Conservation (phyloP, 2,329 filamentous ascomycete genomes). For the Polytolypa hystricis region DNA sequence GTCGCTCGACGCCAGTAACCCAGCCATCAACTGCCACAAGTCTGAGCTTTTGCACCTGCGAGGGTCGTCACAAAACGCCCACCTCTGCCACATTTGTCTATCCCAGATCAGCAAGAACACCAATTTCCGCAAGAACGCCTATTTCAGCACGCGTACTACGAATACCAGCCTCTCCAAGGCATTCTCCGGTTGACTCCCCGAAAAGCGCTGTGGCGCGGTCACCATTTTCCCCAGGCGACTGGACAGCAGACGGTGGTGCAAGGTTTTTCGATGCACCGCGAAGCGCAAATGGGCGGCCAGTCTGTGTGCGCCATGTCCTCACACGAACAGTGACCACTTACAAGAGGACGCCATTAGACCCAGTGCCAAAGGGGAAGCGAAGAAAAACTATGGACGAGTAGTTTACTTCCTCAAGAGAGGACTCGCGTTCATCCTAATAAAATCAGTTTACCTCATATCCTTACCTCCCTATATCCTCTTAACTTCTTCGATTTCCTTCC, state of each 20-base stretch:
- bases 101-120: constrained; percentile 47
- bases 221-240: constrained; percentile 66
- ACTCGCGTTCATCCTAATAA: too few species aligned
- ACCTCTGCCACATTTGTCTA: constrained; percentile 49
- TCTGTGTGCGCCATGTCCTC: constrained; percentile 75
- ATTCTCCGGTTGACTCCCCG: constrained; percentile 39
- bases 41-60: constrained; percentile 41
- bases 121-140: constrained; percentile 50
- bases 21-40: constrained; percentile 30
- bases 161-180: constrained; percentile 63
- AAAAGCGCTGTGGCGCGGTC: constrained; percentile 56
- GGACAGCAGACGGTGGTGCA: constrained; percentile 60
- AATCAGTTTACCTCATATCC: too few species aligned
- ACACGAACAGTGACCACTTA: constrained; percentile 82
- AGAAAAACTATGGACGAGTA: too few species aligned
- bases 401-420: too few species aligned
- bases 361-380: constrained; percentile 85
- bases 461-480: too few species aligned
- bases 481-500: too few species aligned
- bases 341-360: constrained; percentile 63
- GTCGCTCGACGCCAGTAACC: constrained; percentile 25
- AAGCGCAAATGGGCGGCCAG: constrained; percentile 51
- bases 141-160: constrained; percentile 51
- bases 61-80: constrained; percentile 41
- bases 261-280: constrained; percentile 51